A percentile compares a stretch with the other conserved stretches of the same genome.
phyloP scores from a whole-genome alignment of 208 protist species.

The Strigomonas culicis region DNA sequence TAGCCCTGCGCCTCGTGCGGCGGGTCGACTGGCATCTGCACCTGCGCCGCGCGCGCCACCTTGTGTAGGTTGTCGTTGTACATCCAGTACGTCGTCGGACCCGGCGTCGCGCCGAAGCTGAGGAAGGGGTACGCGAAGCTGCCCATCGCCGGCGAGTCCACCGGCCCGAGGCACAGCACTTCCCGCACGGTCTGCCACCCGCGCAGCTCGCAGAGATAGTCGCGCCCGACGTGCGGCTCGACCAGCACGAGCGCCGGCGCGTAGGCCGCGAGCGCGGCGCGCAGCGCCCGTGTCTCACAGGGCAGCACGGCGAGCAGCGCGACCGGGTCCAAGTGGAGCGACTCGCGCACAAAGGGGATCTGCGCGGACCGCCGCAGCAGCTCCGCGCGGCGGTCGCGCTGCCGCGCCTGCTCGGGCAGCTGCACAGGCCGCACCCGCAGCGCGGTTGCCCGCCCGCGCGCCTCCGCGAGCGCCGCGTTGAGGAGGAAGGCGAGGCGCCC shows the following conservation, averaged over 20 bases:
- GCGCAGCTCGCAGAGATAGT: conserved; percentile 63
- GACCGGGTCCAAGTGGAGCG: conserved; percentile 23
- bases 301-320: conserved; percentile 39
- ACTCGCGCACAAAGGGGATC: conserved; percentile 5
- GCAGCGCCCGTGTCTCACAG: conserved; percentile 46
- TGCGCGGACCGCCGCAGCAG: not conserved
- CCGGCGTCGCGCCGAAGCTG: conserved; percentile 63
- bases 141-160: conserved; percentile 74
- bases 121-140: conserved; percentile 69
- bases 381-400: conserved; percentile 21
- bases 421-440: conserved; percentile 35
- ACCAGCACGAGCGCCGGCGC: conserved; percentile 53
- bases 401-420: conserved; percentile 30
- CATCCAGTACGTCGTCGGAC: conserved; percentile 63
- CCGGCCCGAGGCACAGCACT: conserved; percentile 50
- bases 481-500: conserved; percentile 60
- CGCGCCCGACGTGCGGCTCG: conserved; percentile 68
- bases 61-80: conserved; percentile 72
- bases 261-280: conserved; percentile 61
- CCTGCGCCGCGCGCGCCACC: conserved; percentile 29
- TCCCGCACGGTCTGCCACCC: conserved; percentile 70
- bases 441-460: not conserved
- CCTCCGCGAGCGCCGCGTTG: conserved; percentile 30
- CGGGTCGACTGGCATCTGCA: conserved; percentile 67
- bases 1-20: conserved; percentile 69